Conservation (phyloP, 192 early-diverging fungal species). For the Spizellomyces sp. region DNA sequence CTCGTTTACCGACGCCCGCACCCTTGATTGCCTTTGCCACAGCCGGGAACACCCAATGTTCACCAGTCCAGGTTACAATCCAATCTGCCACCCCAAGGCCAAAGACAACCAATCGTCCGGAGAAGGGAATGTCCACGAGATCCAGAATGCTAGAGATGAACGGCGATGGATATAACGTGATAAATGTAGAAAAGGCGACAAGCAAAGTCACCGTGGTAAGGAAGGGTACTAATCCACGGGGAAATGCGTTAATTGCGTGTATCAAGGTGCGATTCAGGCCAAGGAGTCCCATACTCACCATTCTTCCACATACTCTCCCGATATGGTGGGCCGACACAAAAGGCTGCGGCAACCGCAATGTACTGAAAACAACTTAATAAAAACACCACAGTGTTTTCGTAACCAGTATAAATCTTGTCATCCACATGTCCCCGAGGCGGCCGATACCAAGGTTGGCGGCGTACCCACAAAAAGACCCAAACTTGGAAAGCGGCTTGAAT, state of each 20-base stretch:
- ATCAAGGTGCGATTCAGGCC: too few relatives aligned
- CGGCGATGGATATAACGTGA: constrained; percentile 57
- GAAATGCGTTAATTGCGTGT: too few relatives aligned
- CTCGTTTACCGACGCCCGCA: not conserved
- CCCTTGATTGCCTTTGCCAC: constrained; percentile 26
- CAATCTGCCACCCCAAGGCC: constrained; percentile 64
- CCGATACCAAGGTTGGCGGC: constrained; percentile 74
- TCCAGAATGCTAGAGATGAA: constrained; percentile 66
- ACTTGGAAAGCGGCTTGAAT: constrained; percentile 84
- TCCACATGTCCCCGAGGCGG: constrained; percentile 57
- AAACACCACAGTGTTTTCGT: constrained; percentile 93
- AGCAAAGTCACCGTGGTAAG: constrained; percentile 63
- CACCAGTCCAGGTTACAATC: constrained; percentile 37
- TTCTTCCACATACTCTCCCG: constrained; percentile 88
- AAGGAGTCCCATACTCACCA: constrained; percentile 49
- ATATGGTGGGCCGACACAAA: constrained; percentile 96
- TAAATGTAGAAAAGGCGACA: constrained; percentile 46
- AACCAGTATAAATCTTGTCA: constrained; percentile 71
- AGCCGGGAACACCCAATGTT: constrained; percentile 40
- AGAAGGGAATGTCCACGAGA: constrained; percentile 53
- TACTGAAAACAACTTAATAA: constrained; percentile 92
- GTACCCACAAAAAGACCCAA: constrained; percentile 68
- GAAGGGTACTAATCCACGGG: constrained; percentile 37
- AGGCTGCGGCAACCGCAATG: constrained; percentile 83
- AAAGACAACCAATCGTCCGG: constrained; percentile 58